These are phyloP conservation scores for Anethum foeniculum DNA, from an alignment of 140 eudicot genomes.

Conservation along the genomic window DNA sequence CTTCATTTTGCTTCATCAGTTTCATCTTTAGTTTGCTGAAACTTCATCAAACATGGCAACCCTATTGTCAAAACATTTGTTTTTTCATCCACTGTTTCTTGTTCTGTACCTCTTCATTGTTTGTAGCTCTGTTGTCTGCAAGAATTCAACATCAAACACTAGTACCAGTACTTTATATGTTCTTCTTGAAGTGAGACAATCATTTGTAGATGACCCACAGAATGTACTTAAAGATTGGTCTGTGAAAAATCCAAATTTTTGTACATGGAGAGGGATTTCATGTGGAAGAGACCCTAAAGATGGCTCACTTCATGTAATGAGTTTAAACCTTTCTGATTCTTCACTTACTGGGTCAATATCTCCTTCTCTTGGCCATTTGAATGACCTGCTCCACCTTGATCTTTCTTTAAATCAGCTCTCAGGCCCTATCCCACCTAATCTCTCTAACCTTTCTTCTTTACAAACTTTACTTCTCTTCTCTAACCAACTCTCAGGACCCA, in stretches of 20 bases:
- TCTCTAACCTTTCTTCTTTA: constrained; percentile 60
- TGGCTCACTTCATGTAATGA: constrained; percentile 34
- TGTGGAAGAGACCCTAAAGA: constrained; percentile 33
- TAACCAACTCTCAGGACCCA: constrained; percentile 74
- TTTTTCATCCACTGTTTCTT: constrained; percentile 12
- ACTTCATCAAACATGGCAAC: constrained; percentile 15
- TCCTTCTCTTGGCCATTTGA: constrained; percentile 51
- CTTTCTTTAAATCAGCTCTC: constrained; percentile 65
- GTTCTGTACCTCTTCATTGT: constrained; percentile 4
- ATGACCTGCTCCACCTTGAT: constrained; percentile 67
- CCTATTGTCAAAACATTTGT: background rate
- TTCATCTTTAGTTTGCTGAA: background rate
- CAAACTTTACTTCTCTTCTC: constrained; percentile 55
- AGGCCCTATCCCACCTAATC: constrained; percentile 94
- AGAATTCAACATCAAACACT: constrained; percentile 13
- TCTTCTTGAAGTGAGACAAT: constrained; percentile 52
- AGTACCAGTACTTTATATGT: constrained; percentile 13
- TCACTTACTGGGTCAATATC: constrained; percentile 69
- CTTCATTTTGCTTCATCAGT: background rate
- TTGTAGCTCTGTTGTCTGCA: constrained; percentile 18
- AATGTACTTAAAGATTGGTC: constrained; percentile 59
- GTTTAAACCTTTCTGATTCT: constrained; percentile 54
- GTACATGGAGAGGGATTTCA: constrained; percentile 65
- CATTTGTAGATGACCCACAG: constrained; percentile 49
- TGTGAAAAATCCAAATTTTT: constrained; percentile 38